Conservation (phyloP, 345 rosid genomes). For the Boechera stricta region DNA sequence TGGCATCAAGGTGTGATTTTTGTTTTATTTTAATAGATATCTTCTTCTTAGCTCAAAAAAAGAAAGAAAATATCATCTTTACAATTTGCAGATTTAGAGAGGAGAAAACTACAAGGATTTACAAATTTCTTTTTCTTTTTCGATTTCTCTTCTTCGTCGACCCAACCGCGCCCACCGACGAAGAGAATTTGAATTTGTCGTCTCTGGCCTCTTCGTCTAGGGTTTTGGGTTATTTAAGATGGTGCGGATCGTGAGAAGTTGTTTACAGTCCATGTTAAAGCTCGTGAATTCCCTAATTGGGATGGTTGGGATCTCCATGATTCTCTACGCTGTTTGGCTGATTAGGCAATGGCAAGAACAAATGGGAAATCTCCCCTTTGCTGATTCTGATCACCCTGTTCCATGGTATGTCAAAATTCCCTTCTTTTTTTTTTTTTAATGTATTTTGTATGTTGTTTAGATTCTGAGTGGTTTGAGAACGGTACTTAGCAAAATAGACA, state of each 20-base stretch:
- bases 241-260: slow-evolving; percentile 60
- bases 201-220: slow-evolving; percentile 20
- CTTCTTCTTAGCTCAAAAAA: background rate
- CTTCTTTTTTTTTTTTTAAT: background rate
- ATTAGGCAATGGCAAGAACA: slow-evolving; percentile 75
- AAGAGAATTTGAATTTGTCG: slow-evolving; percentile 3
- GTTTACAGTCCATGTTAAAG: slow-evolving; percentile 76
- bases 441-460: background rate
- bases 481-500: background rate
- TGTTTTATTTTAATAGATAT: background rate
- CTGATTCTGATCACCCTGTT: slow-evolving; percentile 49
- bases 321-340: slow-evolving; percentile 75
- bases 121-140: slow-evolving; percentile 5
- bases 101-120: background rate
- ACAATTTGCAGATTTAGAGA: slow-evolving; percentile 13
- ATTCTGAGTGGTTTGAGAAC: background rate
- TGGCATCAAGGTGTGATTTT: background rate
- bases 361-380: slow-evolving; percentile 58
- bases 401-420: slow-evolving; percentile 59
- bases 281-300: slow-evolving; percentile 74
- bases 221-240: slow-evolving; percentile 32
- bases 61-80: background rate
- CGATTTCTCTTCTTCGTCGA: slow-evolving; percentile 28
- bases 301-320: slow-evolving; percentile 84
- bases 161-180: background rate